Base-by-base conservation (phyloP, 805 yeast species). In the Metschnikowia shivogae region DNA sequence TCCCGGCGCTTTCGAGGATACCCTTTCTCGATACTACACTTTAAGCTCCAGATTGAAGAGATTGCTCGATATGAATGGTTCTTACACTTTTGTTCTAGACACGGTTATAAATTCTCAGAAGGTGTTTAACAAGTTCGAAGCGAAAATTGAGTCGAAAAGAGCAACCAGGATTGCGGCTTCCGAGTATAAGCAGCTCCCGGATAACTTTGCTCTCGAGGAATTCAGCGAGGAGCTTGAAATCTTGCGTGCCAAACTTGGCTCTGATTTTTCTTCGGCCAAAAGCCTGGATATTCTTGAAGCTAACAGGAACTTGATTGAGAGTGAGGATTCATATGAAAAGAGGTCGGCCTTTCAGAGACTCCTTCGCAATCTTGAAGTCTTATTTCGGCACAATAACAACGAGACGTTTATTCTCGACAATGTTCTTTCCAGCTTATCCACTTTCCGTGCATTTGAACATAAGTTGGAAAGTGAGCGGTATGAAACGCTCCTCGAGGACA, bases 41-140 rank as follows among this genome's bases (percentile, higher is more conserved):
- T 35, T 53, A 20, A 38, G 39, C 9, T 42, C 49, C 2, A 50
- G 36, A 11, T 40, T 53, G 5, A 30, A 42, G 34, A 46, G 38
- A 34, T 36, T 53, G 14, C 36, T 53, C 10, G 48, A 44, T 6
- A 32, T 45, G 47, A 82, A 83, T 53, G 83, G 84, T 13, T 84
- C 82, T 1, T 76, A 80, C 53, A 68, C 82, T 2, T 76, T 76
- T 42, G 70, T 78, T 10, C 70, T 83, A 54, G 89, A 83, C 54
- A 67, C 82, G 1, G 56, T 82, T 34, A 56, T 79, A 17, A 74
- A 77, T 41, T 78, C 76, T 48, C 77, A 76, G 43, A 57, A 61
- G 1, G 56, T 50, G 3, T 58, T 59, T 39, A 52, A 50, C 1
- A 20, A 46, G 8, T 52, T 60, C 36, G 63, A 60, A 35, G 33